These are phyloP conservation scores for Fagus crenata DNA, from an alignment of 306 rosid species.

Conservation along the genomic window DNA sequence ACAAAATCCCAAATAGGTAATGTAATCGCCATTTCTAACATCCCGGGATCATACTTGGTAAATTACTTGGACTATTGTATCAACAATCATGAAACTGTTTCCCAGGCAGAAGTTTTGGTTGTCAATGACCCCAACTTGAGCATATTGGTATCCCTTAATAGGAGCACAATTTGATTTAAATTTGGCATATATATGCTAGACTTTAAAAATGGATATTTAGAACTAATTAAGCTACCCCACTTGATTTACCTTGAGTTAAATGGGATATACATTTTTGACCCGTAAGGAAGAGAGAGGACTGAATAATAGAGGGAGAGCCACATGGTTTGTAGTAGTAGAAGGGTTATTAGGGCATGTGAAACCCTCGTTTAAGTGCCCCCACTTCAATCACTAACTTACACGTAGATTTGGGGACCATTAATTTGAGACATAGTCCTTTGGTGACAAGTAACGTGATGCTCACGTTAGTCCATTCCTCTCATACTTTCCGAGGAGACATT, in stretches of 20 bases:
- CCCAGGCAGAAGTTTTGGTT: not conserved
- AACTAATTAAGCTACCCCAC: not conserved
- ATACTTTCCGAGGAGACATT: slow-evolving; percentile 52
- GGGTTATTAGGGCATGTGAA: slow-evolving; percentile 79
- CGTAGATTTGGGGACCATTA: slow-evolving; percentile 38
- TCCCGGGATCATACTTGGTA: not conserved
- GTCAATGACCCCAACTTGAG: not conserved
- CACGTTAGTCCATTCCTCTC: slow-evolving; percentile 61
- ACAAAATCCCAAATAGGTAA: slow-evolving; percentile 32
- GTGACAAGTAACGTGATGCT: slow-evolving; percentile 77
- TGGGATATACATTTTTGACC: not conserved
- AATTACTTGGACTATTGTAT: not conserved
- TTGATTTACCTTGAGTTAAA: slow-evolving; percentile 8
- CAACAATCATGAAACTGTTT: not conserved
- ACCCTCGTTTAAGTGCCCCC: slow-evolving; percentile 60
- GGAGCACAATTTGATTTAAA: not conserved
- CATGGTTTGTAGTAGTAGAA: slow-evolving; percentile 69
- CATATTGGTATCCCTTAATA: slow-evolving; percentile 1
- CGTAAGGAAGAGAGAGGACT: slow-evolving; percentile 26
- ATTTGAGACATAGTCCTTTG: slow-evolving; percentile 34
- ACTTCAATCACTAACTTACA: slow-evolving; percentile 42
- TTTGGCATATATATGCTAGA: not conserved
- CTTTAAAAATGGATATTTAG: not conserved
- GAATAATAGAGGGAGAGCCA: slow-evolving; percentile 42
- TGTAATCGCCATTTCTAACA: slow-evolving; percentile 19